Conservation (phyloP, 2,329 filamentous ascomycete genomes). For the Corynespora cassiicola region DNA sequence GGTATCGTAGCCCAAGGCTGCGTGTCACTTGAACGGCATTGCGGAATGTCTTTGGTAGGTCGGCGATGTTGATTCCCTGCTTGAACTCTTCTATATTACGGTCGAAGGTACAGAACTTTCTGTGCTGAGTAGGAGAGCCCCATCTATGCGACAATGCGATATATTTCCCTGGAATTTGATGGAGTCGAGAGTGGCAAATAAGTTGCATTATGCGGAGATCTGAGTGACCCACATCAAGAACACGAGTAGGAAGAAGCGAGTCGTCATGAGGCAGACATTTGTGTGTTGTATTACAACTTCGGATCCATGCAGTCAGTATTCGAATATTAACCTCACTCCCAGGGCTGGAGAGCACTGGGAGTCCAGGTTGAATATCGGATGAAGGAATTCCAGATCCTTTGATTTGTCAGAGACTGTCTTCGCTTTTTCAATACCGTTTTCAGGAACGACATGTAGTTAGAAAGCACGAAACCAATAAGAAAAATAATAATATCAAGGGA, state of each 20-base stretch:
- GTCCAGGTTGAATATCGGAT: slow-evolving; percentile 2
- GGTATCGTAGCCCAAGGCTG: slow-evolving; percentile 17
- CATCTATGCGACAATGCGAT: slow-evolving; percentile 18
- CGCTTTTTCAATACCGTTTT: too few species aligned
- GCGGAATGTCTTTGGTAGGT: slow-evolving; percentile 23
- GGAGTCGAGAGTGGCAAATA: too few species aligned
- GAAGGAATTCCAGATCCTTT: too few species aligned
- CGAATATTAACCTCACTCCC: slow-evolving; percentile 1
- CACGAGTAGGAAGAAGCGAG: slow-evolving; percentile 10
- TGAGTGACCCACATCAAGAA: slow-evolving; percentile 11
- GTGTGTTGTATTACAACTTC: slow-evolving; percentile 7
- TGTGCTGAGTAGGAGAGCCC: slow-evolving; percentile 7
- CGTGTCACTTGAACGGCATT: slow-evolving; percentile 22
- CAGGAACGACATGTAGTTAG: too few species aligned
- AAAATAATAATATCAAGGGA: too few species aligned
- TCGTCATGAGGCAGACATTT: slow-evolving; percentile 2
- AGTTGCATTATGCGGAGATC: too few species aligned
- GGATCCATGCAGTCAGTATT: slow-evolving; percentile 5
- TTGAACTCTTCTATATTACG: neutral
- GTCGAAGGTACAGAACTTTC: slow-evolving; percentile 8
- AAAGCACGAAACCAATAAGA: too few species aligned
- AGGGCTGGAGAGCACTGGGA: slow-evolving; percentile 2
- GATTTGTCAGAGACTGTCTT: too few species aligned
- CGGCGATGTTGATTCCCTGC: neutral
- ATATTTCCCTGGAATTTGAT: slow-evolving; percentile 11